Base-by-base conservation (phyloP, 805 yeast genomes). In the Metschnikowia drakensbergensis region DNA sequence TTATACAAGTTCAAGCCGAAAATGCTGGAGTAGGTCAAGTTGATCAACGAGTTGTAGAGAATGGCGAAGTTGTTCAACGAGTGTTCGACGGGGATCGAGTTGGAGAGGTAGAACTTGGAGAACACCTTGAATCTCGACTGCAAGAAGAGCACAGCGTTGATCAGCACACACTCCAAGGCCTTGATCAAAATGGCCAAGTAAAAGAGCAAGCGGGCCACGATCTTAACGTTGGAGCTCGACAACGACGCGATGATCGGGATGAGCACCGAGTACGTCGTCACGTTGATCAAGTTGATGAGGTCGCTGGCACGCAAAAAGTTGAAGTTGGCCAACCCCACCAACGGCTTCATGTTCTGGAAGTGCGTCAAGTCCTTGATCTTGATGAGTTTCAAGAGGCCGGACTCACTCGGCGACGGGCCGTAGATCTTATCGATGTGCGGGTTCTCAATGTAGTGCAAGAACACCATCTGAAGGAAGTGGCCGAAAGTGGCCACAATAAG, bases 341-440 rank as follows among this genome's bases (percentile, higher is more conserved):
- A 67, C 5, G 88, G 77, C 49, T 67, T 69, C 36, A 63, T 55
- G 54, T 72, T 70, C 47, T 71, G 72, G 44, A 72, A 73, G 49
- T 64, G 59, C 44, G 66, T 66, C 63, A 72, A 71, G 75, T 67
- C 80, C 68, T 65, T 80, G 59, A 80, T 69, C 54, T 78, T 77
- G 49, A 64, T 65, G 57, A 60, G 67, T 58, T 64, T 64, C 37
- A 64, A 64, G 43, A 68, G 63, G 46, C 70, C 72, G 34, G 60
- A 61, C 44, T 65, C 71, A 38, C 68, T 72, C 29, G 65, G 59
- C 23, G 75, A 67, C 23, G 85, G 85, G 2, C 77, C 77, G 60
- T 83, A 88, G 13, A 85, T 86, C 67, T 84, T 86, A 51, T 86
- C 90, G 57, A 88, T 88, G 66, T 87, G 96, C 28, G 96, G 96